Base-by-base conservation (phyloP, 352 stramenopile species). In the Phytopythium cucurbitacearum region DNA sequence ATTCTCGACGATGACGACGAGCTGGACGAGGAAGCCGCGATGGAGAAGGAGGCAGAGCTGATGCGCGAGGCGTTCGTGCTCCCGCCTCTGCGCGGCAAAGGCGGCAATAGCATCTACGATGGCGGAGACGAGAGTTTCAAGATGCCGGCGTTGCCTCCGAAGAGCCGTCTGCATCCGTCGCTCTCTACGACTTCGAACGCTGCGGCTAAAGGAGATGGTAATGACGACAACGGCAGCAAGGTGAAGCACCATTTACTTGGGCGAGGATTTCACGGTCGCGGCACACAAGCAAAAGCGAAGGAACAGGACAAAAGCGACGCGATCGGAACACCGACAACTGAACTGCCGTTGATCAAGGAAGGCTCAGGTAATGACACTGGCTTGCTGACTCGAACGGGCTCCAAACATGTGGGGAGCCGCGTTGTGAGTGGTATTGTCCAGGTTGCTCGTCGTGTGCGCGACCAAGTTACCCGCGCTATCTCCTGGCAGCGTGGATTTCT, bases 41-140 rank as follows among this genome's bases (percentile, higher is more conserved):
- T 91, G 0, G 83, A 90, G 53, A 85, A 85, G 51, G 80, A 94
- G 48, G 83, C 79, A 0, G 79, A 83, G 47, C 53, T 88, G 39
- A 80, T 91, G 73, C 69, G 83, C 0, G 75, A 89, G 39, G 84
- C 77, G 1, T 94, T 94, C 59, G 84, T 91, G 12, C 60, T 94
- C 5, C 84, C 84, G 15, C 78, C 84, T 28, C 66, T 94, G 1
- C 86, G 85, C 55, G 78, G 73, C 0, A 76, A 76, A 58, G 76
- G 70, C 32, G 76, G 60, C 15, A 85, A 72, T 33, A 75, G 64
- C 16, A 71, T 85, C 36, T 88, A 73, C 34, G 76, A 89, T 32
- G 62, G 60, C 43, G 64, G 62, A 9, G 76, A 86, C 3, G 73
- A 88, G 15, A 89, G 64, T 3, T 91, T 94, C 42, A 94, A 90